phyloP scores from a whole-genome alignment of 179 eudicot genomes.

The Pouteria campechiana region DNA sequence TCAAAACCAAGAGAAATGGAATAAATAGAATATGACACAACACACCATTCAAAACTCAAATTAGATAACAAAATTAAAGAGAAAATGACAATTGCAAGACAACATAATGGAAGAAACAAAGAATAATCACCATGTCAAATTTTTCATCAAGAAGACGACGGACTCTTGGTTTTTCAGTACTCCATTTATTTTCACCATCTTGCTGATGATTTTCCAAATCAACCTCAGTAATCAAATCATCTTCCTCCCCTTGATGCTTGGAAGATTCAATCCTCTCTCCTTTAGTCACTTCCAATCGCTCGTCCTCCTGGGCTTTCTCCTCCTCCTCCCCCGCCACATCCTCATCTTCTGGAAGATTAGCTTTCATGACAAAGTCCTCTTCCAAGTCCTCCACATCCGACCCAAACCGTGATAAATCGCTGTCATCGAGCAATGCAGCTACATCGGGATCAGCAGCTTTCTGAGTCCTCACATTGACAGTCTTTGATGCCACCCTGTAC shows the following conservation, averaged over 20 bases:
- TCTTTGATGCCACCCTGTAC: conserved; percentile 63
- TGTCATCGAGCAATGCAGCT: conserved; percentile 62
- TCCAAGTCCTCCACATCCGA: conserved; percentile 87
- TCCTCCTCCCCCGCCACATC: conserved; percentile 19
- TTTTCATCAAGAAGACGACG: conserved; percentile 70
- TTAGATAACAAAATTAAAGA: not conserved
- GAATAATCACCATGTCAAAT: conserved; percentile 65
- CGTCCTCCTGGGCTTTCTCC: conserved; percentile 9
- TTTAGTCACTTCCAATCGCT: conserved; percentile 8
- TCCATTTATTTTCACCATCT: conserved; percentile 1
- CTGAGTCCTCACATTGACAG: conserved; percentile 55
- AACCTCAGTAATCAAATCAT: conserved; percentile 2
- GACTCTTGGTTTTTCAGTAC: conserved; percentile 37
- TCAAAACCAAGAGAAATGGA: too few species aligned
- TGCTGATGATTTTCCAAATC: conserved; percentile 6
- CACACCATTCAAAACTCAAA: too few species aligned
- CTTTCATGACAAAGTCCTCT: conserved; percentile 78
- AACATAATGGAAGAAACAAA: not conserved
- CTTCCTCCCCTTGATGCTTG: conserved; percentile 3
- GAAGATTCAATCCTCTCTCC: conserved; percentile 5
- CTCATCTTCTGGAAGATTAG: conserved; percentile 51
- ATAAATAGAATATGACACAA: too few species aligned
- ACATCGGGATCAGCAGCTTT: conserved; percentile 80
- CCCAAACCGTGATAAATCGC: conserved; percentile 42
- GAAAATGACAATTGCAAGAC: not conserved